Evolutionary conservation across 2,329 filamentous ascomycete genomes (phyloP), one percentile per base, ranked within the genome.

Genomic region (Colletotrichum neosansevieriae): DNA sequence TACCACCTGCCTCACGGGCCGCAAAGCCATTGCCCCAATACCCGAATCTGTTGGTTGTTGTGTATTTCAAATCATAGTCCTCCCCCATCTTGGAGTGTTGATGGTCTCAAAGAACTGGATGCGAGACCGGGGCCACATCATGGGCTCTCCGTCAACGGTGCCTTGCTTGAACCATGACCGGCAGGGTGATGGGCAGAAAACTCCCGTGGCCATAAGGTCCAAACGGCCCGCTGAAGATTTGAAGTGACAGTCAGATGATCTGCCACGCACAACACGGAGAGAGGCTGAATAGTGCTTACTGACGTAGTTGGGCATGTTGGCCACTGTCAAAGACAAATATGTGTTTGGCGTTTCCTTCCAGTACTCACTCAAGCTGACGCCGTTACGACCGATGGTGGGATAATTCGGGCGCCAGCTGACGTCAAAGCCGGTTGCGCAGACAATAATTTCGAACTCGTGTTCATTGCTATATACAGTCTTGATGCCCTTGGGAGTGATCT

Each of bases 351-450:
- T 59, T 13, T 73, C 58, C 3, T 62, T 67, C 69, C 71, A 72
- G 38, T 72, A 70, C 4, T 73, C 70, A 17, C 65, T 63, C 5
- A 74, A 67, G 36, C 58, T 68, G 32, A 65, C 49, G 21, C 21
- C 70, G 24, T 71, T 64, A 12, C 70, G 70, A 34, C 73, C 74
- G 47, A 74, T 69, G 7, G 69, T 71, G 3, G 73, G 71, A 49
- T 72, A 75, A 2, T 36, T 57, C 7, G 74, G 72, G 44, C 70
- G 65, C 45, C 67, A 73, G 15, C 62, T 70, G 40, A 74, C 72
- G 56, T 77, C 74, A 40, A 76, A 78, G 15, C 76, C 76, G 6
- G 79, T 81, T 0, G 79, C 79, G 15, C 79, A 75, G 15, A 78
- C 68, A 6, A 79, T 72, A 10, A 78, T 70, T 54, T 80, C 78